These are phyloP conservation scores for Suillus americanus DNA, from an alignment of 768 basidiomycete species.

Conservation along the genomic window DNA sequence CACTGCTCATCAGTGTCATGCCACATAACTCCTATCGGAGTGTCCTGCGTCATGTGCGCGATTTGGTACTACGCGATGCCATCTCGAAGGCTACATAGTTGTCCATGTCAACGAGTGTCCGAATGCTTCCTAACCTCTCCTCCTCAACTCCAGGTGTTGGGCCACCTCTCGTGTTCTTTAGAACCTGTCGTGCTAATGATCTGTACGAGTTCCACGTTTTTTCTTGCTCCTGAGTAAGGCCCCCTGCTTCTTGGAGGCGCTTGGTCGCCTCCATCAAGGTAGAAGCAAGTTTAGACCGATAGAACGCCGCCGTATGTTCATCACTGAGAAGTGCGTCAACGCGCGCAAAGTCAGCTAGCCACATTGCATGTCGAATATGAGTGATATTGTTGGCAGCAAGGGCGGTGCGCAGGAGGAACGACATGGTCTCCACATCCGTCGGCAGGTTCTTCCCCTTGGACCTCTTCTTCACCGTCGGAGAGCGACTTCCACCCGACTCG, in stretches of 20 bases:
- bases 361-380: conserved; percentile 58
- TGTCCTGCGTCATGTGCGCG: conserved; percentile 19
- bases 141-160: conserved; percentile 18
- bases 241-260: conserved; percentile 27
- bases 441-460: conserved; percentile 42
- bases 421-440: conserved; percentile 55
- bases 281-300: conserved; percentile 48
- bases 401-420: conserved; percentile 59
- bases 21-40: conserved; percentile 7
- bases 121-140: conserved; percentile 24
- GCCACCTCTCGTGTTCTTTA: conserved; percentile 13
- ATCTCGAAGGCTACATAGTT: conserved; percentile 30
- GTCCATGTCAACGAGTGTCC: conserved; percentile 26
- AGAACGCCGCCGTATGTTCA: conserved; percentile 31
- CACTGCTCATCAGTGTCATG: conserved; percentile 2
- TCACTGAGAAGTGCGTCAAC: conserved; percentile 35
- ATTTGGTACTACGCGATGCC: conserved; percentile 25
- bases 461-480: conserved; percentile 44
- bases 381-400: conserved; percentile 47
- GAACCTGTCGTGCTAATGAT: conserved; percentile 18
- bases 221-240: conserved; percentile 16
- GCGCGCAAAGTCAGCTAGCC: conserved; percentile 53
- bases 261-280: conserved; percentile 43
- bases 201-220: conserved; percentile 18
- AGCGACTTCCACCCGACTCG: conserved; percentile 33